phyloP scores from a whole-genome alignment of 2,329 filamentous ascomycete genomes.

The Trichophyton simii region DNA sequence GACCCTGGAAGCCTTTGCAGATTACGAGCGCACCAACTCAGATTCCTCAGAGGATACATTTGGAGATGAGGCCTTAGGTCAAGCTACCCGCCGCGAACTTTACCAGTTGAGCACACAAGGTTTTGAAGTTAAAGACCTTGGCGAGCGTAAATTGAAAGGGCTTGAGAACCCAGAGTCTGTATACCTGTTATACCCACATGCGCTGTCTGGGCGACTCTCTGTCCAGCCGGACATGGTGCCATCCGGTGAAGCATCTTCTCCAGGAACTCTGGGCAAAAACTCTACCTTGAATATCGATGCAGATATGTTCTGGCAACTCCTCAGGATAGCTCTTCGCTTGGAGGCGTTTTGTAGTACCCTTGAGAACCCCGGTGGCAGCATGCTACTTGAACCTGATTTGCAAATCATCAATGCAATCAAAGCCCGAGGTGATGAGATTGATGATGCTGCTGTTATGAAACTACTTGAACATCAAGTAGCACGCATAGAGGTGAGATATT shows the following conservation, averaged over 20 bases:
- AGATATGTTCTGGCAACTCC: slow-evolving; percentile 75
- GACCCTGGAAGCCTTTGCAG: slow-evolving; percentile 77
- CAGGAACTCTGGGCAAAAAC: slow-evolving; percentile 49
- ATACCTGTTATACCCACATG: slow-evolving; percentile 88
- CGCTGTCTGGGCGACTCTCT: slow-evolving; percentile 57
- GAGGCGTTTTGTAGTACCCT: slow-evolving; percentile 87
- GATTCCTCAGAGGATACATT: slow-evolving; percentile 60
- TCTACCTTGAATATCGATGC: slow-evolving; percentile 66
- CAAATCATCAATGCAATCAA: slow-evolving; percentile 66
- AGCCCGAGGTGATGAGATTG: slow-evolving; percentile 65
- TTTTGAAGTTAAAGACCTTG: slow-evolving; percentile 93
- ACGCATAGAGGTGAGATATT: slow-evolving; percentile 70
- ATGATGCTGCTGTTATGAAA: slow-evolving; percentile 74
- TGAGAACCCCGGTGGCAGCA: slow-evolving; percentile 53
- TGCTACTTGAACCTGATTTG: slow-evolving; percentile 67
- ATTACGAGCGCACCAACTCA: slow-evolving; percentile 57
- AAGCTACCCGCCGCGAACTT: slow-evolving; percentile 74
- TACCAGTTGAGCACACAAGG: slow-evolving; percentile 78
- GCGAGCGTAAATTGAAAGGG: slow-evolving; percentile 88
- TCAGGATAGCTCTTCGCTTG: slow-evolving; percentile 75
- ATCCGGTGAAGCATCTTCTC: slow-evolving; percentile 37
- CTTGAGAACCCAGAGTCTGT: slow-evolving; percentile 94
- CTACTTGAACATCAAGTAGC: slow-evolving; percentile 93
- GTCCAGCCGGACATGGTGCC: slow-evolving; percentile 37
- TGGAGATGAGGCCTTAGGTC: slow-evolving; percentile 60